Evolutionary conservation across 306 rosid species (phyloP), one percentile per base, ranked within the genome.

Genomic region (Rosa lucieae): DNA sequence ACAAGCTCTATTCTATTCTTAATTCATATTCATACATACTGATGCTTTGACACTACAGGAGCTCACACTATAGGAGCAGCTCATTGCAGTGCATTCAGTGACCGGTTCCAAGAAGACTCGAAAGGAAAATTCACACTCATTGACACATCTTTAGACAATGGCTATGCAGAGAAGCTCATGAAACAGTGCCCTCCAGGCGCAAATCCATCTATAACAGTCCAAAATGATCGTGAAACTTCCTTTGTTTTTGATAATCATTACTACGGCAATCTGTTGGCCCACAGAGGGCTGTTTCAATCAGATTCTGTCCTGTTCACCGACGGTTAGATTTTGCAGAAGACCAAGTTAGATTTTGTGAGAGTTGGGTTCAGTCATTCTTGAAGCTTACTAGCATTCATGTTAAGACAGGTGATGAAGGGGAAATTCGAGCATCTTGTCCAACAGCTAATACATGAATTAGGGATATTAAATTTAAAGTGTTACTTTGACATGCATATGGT

Each of bases 41-140:
- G 71, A 67, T 67, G 2, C 17, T 71, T 72, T 56, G 78, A 5
- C 63, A 61, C 44, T 78, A 75, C 86, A 93, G 97, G 97, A 59
- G 94, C 97, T 72, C 97, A 94, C 82, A 94, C 97, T 11, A 88
- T 94, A 70, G 97, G 98, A 78, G 35, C 79, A 44, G 89, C 97
- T 62, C 94, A 92, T 65, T 94, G 98, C 85, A 79, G 75, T 42
- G 87, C 98, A 73, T 90, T 94, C 81, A 89, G 88, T 12, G 89
- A 71, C 62, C 86, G 97, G 2, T 94, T 94, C 82, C 81, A 79
- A 73, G 56, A 82, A 77, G 88, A 88, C 81, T 74, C 91, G 0
- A 82, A 76, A 2, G 98, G 98, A 44, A 87, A 78, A 10, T 84
- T 88, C 70, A 85, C 39, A 10, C 83, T 88, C 77, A 37, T 85